phyloP scores from a whole-genome alignment of 345 rosid species.

The Camelina sativa region DNA sequence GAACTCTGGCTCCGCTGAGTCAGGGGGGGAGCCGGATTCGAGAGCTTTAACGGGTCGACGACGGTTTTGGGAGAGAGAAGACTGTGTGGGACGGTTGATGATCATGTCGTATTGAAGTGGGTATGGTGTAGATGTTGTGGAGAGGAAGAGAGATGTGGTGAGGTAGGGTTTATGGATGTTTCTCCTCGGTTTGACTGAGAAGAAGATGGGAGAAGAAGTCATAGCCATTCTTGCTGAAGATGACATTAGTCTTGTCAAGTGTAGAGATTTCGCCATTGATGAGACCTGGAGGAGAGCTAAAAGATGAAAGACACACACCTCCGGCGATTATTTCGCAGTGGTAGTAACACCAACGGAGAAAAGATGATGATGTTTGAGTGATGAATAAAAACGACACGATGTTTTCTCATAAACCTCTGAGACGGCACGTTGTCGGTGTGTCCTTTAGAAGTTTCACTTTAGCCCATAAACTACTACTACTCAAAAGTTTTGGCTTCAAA shows the following conservation, averaged over 20 bases:
- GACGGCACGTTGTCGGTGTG: neutral
- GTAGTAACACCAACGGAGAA: conserved; percentile 3
- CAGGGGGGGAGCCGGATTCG: conserved; percentile 37
- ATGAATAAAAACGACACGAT: conserved; percentile 28
- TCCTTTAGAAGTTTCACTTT: neutral
- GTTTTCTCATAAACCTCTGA: neutral
- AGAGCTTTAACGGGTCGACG: conserved; percentile 49
- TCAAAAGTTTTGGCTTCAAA: too few relatives aligned
- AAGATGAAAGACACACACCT: neutral
- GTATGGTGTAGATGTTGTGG: conserved; percentile 70
- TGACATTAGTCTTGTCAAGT: conserved; percentile 42
- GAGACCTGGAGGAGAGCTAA: conserved; percentile 30
- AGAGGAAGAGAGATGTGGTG: conserved; percentile 46
- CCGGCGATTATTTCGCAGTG: conserved; percentile 18
- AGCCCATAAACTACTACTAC: too few relatives aligned
- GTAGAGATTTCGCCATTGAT: conserved; percentile 54
- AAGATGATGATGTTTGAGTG: conserved; percentile 6
- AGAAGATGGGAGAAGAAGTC: conserved; percentile 20
- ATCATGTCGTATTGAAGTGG: conserved; percentile 93
- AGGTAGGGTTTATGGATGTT: conserved; percentile 42
- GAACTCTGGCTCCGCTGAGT: conserved; percentile 50
- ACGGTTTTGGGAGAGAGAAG: conserved; percentile 52
- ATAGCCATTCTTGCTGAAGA: conserved; percentile 34
- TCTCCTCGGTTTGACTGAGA: conserved; percentile 41
- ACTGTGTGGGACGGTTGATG: conserved; percentile 66